Evolutionary conservation across 352 stramenopile species (phyloP).

Genomic region (Phytophthora sp.): DNA sequence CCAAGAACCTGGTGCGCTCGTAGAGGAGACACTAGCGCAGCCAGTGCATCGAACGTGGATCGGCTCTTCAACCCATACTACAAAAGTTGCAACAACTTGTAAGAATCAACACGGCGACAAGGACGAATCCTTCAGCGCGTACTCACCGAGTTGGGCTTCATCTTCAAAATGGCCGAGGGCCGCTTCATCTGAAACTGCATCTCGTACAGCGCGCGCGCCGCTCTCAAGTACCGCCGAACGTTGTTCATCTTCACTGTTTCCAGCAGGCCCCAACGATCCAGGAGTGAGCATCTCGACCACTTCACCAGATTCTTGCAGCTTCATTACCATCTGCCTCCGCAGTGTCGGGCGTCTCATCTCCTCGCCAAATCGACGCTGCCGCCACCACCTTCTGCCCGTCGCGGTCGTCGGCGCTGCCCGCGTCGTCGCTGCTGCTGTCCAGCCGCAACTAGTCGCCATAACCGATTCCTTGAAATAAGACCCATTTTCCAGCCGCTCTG

Average conservation of each 20-base stretch:
- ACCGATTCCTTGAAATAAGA: not conserved
- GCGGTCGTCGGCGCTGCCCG: conserved; percentile 22
- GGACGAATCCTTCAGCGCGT: not conserved
- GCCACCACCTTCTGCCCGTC: conserved; percentile 10
- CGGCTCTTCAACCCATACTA: conserved; percentile 74
- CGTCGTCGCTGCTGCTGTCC: conserved; percentile 27
- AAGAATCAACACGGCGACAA: not conserved
- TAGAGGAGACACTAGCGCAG: conserved; percentile 68
- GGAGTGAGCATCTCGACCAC: not conserved
- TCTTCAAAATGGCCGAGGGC: conserved; percentile 73
- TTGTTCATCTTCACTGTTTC: conserved; percentile 62
- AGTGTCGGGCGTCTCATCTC: conserved; percentile 12
- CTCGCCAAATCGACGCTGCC: conserved; percentile 27
- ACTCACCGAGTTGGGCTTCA: conserved; percentile 65
- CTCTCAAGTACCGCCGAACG: conserved; percentile 62
- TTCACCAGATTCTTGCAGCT: not conserved
- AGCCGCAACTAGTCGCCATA: conserved; percentile 26
- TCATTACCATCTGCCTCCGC: conserved; percentile 32
- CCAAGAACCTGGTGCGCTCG: conserved; percentile 72
- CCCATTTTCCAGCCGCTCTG: not conserved
- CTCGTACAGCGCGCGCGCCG: conserved; percentile 70
- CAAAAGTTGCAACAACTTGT: not conserved
- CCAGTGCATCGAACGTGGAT: conserved; percentile 75
- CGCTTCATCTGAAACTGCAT: conserved; percentile 80
- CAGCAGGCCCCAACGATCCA: not conserved